phyloP scores from a whole-genome alignment of 768 basidiomycete genomes.

The Rubroboletus pulcherrimus region DNA sequence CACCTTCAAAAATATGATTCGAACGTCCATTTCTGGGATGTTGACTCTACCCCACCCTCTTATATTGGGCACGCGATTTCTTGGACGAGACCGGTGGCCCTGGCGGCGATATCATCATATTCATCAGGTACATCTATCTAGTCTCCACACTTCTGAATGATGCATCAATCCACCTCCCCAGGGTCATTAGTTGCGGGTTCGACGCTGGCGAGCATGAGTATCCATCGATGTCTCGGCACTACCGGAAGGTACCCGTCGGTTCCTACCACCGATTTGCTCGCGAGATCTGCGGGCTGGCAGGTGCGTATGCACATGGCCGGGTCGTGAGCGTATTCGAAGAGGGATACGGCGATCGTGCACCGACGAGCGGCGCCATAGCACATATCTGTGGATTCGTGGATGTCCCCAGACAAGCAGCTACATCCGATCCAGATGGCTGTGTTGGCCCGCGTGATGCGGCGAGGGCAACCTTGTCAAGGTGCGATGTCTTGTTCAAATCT shows the following conservation, averaged over 20 bases:
- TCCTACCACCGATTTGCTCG: constrained; percentile 83
- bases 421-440: neutral
- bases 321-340: constrained; percentile 91
- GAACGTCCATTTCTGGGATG: constrained; percentile 1
- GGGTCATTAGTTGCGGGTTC: constrained; percentile 73
- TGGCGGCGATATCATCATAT: constrained; percentile 69
- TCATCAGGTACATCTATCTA: constrained; percentile 72
- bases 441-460: constrained; percentile 64
- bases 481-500: neutral
- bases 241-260: constrained; percentile 79
- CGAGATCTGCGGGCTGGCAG: constrained; percentile 65
- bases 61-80: constrained; percentile 69
- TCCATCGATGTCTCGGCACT: constrained; percentile 86
- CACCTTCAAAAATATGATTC: constrained; percentile 1
- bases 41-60: constrained; percentile 65
- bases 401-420: neutral
- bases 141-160: neutral
- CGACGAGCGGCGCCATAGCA: constrained; percentile 80
- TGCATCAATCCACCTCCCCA: neutral
- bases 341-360: constrained; percentile 88
- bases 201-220: constrained; percentile 94
- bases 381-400: constrained; percentile 66
- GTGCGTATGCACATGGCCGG: constrained; percentile 60
- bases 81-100: constrained; percentile 60
- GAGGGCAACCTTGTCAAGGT: constrained; percentile 59